These are phyloP conservation scores for Microglena sp. DNA, from an alignment of 139 green algal genomes.

Conservation along the genomic window DNA sequence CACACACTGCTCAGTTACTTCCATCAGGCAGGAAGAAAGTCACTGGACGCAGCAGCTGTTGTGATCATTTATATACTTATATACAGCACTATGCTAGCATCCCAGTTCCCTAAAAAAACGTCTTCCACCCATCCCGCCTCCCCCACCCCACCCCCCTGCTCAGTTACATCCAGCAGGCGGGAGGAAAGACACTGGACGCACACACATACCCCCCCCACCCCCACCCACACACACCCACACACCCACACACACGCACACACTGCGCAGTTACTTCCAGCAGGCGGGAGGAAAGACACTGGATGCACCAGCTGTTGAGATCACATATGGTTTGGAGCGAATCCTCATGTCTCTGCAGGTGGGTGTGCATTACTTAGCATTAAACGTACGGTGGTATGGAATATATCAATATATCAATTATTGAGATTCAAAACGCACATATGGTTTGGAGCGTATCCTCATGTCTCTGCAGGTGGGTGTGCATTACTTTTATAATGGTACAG, in stretches of 20 bases:
- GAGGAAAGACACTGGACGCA: slow-evolving; percentile 56
- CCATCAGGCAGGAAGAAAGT: slow-evolving; percentile 51
- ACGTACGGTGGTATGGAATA: no score
- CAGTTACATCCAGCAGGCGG: slow-evolving; percentile 74
- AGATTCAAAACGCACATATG: no score
- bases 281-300: slow-evolving; percentile 61
- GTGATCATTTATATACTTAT: slow-evolving; percentile 99
- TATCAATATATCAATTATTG: no score
- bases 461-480: slow-evolving; percentile 67
- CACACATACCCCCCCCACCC: no score
- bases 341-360: slow-evolving; percentile 81
- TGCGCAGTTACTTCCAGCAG: slow-evolving; percentile 24
- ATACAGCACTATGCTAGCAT: no score
- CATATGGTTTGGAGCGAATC: slow-evolving; percentile 97
- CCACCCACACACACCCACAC: background rate
- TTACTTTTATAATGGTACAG: no score
- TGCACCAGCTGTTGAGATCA: slow-evolving; percentile 92
- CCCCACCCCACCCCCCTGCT: no score
- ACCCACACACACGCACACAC: no score
- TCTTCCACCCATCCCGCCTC: no score
- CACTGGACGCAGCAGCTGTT: slow-evolving; percentile 67
- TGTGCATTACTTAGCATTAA: background rate
- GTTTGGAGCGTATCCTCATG: slow-evolving; percentile 97
- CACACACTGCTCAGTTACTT: slow-evolving; percentile 97
- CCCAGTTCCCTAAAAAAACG: no score